Evolutionary conservation across 345 rosid species (phyloP).

Genomic region (Conringia planisiliqua): DNA sequence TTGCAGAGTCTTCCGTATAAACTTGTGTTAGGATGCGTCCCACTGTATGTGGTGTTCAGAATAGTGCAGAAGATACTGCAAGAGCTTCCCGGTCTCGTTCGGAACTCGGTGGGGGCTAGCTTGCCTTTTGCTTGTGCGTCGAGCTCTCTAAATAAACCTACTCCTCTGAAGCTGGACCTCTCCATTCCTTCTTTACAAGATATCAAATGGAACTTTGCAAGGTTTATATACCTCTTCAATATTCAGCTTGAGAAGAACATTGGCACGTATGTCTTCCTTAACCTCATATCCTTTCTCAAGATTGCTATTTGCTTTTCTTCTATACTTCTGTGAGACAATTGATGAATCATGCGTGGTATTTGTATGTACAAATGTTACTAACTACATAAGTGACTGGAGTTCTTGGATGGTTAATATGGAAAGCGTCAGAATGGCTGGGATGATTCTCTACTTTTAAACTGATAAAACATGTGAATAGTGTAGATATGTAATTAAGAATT

Average conservation of each 20-base stretch:
- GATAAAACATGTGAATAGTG: neutral
- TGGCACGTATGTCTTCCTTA: slow-evolving; percentile 61
- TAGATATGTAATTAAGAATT: neutral
- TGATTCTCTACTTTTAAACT: neutral
- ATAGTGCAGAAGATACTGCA: slow-evolving; percentile 37
- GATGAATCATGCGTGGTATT: neutral
- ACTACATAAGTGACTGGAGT: neutral
- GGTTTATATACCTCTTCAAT: slow-evolving; percentile 76
- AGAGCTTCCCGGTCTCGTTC: slow-evolving; percentile 37
- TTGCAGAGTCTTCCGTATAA: slow-evolving; percentile 46
- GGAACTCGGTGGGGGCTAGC: slow-evolving; percentile 37
- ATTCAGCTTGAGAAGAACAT: slow-evolving; percentile 85
- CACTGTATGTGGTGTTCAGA: slow-evolving; percentile 43
- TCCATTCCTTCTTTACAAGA: slow-evolving; percentile 62
- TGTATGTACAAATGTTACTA: neutral
- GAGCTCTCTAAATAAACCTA: slow-evolving; percentile 69
- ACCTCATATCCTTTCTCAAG: neutral
- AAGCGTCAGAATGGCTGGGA: too few species aligned
- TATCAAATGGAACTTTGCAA: slow-evolving; percentile 64
- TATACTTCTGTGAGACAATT: neutral
- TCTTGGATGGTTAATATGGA: neutral
- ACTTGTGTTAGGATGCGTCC: slow-evolving; percentile 40
- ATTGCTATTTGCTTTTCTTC: neutral
- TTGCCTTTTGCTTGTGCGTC: slow-evolving; percentile 73
- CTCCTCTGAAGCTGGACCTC: slow-evolving; percentile 69